Conservation (phyloP, 768 basidiomycete genomes). For the Tulasnella sp. region DNA sequence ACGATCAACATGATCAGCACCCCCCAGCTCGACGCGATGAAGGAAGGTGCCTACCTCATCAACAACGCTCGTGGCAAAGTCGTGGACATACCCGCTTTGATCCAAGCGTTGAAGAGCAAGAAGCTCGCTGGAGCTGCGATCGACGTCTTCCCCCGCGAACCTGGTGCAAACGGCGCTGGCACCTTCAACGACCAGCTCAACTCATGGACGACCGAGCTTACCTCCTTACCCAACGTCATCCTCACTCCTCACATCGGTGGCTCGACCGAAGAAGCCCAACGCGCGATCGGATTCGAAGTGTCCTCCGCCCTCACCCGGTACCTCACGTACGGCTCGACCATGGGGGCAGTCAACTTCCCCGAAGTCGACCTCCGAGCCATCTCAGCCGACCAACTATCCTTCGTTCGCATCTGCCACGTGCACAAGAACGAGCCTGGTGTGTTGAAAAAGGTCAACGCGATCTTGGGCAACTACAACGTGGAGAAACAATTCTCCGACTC, state of each 20-base stretch:
- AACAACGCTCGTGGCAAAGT: slow-evolving; percentile 97
- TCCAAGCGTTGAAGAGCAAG: slow-evolving; percentile 73
- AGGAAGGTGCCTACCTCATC: slow-evolving; percentile 89
- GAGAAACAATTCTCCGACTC: slow-evolving; percentile 99
- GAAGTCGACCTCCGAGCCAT: slow-evolving; percentile 96
- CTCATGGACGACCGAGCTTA: slow-evolving; percentile 71
- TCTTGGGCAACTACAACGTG: slow-evolving; percentile 91
- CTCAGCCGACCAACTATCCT: slow-evolving; percentile 69
- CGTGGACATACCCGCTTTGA: slow-evolving; percentile 89
- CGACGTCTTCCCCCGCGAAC: slow-evolving; percentile 94
- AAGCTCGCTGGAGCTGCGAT: slow-evolving; percentile 88
- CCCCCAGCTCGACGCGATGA: slow-evolving; percentile 81
- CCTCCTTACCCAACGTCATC: slow-evolving; percentile 81
- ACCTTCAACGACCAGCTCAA: slow-evolving; percentile 88
- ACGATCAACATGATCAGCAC: slow-evolving; percentile 89
- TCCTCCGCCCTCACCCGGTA: slow-evolving; percentile 79
- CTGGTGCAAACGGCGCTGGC: slow-evolving; percentile 77
- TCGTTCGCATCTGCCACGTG: slow-evolving; percentile 89
- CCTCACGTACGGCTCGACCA: slow-evolving; percentile 83
- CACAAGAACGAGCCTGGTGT: slow-evolving; percentile 96
- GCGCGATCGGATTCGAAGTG: slow-evolving; percentile 96
- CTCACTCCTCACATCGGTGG: slow-evolving; percentile 99
- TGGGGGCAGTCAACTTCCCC: slow-evolving; percentile 97
- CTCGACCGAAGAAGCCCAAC: slow-evolving; percentile 97
- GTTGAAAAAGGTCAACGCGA: slow-evolving; percentile 90